phyloP scores from a whole-genome alignment of 2,329 filamentous ascomycete species.

The Davidsoniella neocaledoniae region DNA sequence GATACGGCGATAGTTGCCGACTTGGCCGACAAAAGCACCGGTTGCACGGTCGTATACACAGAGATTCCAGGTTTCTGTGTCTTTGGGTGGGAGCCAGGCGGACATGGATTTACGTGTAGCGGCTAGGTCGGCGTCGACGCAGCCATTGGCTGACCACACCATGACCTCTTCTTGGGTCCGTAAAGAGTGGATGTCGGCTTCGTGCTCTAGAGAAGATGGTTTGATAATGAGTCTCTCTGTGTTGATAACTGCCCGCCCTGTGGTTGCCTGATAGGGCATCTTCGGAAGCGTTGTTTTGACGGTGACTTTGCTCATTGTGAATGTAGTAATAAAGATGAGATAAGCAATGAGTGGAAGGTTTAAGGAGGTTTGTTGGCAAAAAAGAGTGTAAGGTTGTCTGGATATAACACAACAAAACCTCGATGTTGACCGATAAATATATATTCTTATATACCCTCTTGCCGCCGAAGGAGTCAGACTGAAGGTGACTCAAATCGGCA shows the following conservation, averaged over 20 bases:
- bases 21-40: slow-evolving; percentile 34
- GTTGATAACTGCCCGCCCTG: slow-evolving; percentile 23
- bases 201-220: slow-evolving; percentile 31
- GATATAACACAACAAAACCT: neutral
- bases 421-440: too few relatives aligned
- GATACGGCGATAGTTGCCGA: slow-evolving; percentile 24
- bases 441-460: too few relatives aligned
- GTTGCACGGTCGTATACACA: slow-evolving; percentile 31
- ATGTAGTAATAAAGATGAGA: neutral
- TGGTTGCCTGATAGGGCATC: slow-evolving; percentile 24
- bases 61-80: slow-evolving; percentile 38
- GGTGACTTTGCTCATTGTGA: slow-evolving; percentile 17
- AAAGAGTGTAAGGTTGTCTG: neutral
- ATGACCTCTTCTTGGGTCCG: slow-evolving; percentile 45
- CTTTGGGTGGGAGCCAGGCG: slow-evolving; percentile 29
- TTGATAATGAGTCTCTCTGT: slow-evolving; percentile 41
- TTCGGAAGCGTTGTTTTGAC: slow-evolving; percentile 33
- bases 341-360: neutral
- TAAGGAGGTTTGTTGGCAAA: neutral
- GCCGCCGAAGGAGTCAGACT: too few relatives aligned
- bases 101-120: slow-evolving; percentile 26
- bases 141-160: slow-evolving; percentile 33
- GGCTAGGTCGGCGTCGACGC: slow-evolving; percentile 26
- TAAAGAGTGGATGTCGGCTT: slow-evolving; percentile 32
- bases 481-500: too few relatives aligned